These are phyloP conservation scores for California macrophylla DNA, from an alignment of 441 rosid species.

Conservation along the genomic window DNA sequence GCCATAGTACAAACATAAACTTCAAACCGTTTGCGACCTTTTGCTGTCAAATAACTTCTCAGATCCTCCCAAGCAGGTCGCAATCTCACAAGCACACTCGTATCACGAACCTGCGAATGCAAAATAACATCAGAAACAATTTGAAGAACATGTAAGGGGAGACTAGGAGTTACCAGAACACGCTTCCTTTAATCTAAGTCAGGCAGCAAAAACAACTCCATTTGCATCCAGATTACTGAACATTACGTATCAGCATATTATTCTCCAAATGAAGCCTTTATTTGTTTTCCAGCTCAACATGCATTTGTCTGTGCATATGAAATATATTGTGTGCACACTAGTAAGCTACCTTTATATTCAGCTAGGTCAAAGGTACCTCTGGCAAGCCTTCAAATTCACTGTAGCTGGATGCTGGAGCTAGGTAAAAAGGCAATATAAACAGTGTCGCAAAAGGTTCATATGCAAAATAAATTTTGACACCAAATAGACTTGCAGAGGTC, in stretches of 20 bases:
- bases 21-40: conserved; percentile 80
- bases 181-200: not conserved
- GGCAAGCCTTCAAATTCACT: not conserved
- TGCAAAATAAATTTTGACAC: not conserved
- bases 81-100: conserved; percentile 91
- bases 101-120: conserved; percentile 65
- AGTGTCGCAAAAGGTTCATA: not conserved
- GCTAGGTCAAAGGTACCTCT: not conserved
- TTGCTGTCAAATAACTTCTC: conserved; percentile 78
- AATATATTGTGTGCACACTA: not conserved
- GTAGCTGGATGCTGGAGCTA: not conserved
- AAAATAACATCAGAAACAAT: conserved; percentile 9
- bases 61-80: conserved; percentile 96
- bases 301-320: not conserved
- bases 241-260: not conserved
- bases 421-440: not conserved
- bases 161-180: not conserved
- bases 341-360: not conserved
- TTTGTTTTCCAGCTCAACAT: not conserved
- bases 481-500: not conserved
- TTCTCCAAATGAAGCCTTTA: not conserved
- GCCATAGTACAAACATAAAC: conserved; percentile 98
- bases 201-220: not conserved
- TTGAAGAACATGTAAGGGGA: not conserved
- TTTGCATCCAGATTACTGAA: not conserved